These are phyloP conservation scores for Stereum hirsutum DNA, from an alignment of 1,284 basidiomycete genomes.

Conservation along the genomic window DNA sequence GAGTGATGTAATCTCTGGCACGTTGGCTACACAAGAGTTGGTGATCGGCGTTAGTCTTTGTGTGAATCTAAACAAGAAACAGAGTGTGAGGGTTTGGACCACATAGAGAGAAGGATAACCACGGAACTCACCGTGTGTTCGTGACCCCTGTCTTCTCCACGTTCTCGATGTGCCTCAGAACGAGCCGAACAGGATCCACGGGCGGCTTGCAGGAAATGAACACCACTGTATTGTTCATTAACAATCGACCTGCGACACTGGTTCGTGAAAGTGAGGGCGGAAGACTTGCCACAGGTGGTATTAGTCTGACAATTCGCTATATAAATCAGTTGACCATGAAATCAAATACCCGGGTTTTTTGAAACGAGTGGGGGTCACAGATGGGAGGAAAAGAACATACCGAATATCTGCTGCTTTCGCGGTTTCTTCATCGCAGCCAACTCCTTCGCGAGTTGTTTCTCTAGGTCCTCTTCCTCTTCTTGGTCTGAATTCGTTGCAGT, in stretches of 20 bases:
- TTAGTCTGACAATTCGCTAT: slow-evolving; percentile 67
- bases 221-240: slow-evolving; percentile 37
- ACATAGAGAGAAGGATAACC: neutral
- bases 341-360: neutral
- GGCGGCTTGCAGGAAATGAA: slow-evolving; percentile 74
- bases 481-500: slow-evolving; percentile 24
- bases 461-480: slow-evolving; percentile 39
- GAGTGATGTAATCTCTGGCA: slow-evolving; percentile 55
- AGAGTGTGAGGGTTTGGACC: neutral
- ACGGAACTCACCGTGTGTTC: slow-evolving; percentile 44
- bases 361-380: neutral
- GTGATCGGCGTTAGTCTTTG: slow-evolving; percentile 65
- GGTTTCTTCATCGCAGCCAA: slow-evolving; percentile 61
- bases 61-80: slow-evolving; percentile 41
- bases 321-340: slow-evolving; percentile 4
- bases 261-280: slow-evolving; percentile 2
- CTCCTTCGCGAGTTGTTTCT: slow-evolving; percentile 63
- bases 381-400: slow-evolving; percentile 36
- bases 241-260: neutral
- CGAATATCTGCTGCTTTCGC: slow-evolving; percentile 51
- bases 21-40: slow-evolving; percentile 54
- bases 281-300: slow-evolving; percentile 57
- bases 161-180: slow-evolving; percentile 54
- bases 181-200: slow-evolving; percentile 66
- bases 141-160: slow-evolving; percentile 54